Conservation (phyloP, 2,329 filamentous ascomycete species). For the Tolypocladium ovalisporum region DNA sequence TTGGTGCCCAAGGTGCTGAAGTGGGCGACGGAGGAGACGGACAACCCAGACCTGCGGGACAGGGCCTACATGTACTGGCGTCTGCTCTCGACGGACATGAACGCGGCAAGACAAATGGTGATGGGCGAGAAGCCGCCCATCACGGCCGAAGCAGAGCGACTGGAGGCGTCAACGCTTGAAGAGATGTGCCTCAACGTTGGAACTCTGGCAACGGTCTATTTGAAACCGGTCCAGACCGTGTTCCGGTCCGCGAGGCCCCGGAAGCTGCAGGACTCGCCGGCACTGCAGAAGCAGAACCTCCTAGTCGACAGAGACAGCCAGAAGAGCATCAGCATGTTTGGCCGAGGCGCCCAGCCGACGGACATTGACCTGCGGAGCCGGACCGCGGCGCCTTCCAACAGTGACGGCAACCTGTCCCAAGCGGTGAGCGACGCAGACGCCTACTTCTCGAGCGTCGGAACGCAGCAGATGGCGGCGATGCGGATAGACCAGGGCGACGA, state of each 20-base stretch:
- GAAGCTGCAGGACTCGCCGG: constrained; percentile 70
- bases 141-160: constrained; percentile 87
- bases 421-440: constrained; percentile 79
- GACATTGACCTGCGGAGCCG: constrained; percentile 35
- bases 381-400: constrained; percentile 12
- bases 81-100: constrained; percentile 82
- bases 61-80: constrained; percentile 99
- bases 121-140: constrained; percentile 98
- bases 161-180: constrained; percentile 83
- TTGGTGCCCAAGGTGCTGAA: constrained; percentile 91
- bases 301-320: constrained; percentile 42
- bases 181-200: constrained; percentile 97
- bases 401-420: constrained; percentile 44
- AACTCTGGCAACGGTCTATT: constrained; percentile 90
- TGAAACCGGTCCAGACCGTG: constrained; percentile 95
- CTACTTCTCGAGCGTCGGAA: constrained; percentile 75
- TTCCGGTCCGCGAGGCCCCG: constrained; percentile 81
- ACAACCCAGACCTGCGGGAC: constrained; percentile 93
- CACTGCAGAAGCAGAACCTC: constrained; percentile 63
- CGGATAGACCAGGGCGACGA: constrained; percentile 53
- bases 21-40: constrained; percentile 98
- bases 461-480: constrained; percentile 63
- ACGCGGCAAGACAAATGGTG: constrained; percentile 74
- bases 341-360: constrained; percentile 38
- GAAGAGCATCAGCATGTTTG: constrained; percentile 50